Evolutionary conservation across 2,329 filamentous ascomycete species (phyloP).

Genomic region (Monosporascus sp.): DNA sequence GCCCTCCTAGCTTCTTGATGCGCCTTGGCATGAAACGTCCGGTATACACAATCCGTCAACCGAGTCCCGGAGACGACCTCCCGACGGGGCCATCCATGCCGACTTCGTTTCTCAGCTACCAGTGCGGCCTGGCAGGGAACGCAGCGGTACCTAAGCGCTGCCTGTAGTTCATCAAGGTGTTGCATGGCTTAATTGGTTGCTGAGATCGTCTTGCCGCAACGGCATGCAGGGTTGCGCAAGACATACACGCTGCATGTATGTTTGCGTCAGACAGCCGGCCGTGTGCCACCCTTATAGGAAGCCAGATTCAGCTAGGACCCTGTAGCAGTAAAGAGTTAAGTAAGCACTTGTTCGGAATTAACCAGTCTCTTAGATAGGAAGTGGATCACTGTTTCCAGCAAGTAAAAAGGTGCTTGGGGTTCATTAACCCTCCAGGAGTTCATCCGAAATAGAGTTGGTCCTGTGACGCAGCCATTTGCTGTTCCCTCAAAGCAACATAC

Average conservation of each 20-base stretch:
- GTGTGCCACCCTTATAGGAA: constrained; percentile 43
- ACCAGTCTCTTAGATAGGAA: constrained; percentile 4
- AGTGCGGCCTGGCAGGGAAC: too few species aligned
- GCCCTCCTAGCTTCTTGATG: not conserved
- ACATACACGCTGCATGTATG: constrained; percentile 1
- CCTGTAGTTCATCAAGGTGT: not conserved
- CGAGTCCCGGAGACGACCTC: not conserved
- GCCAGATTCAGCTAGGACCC: constrained; percentile 56
- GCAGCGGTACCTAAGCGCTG: not conserved
- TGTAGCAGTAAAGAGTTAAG: constrained; percentile 28
- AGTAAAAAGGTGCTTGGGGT: constrained; percentile 1
- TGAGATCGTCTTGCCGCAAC: not conserved
- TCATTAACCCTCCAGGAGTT: not conserved
- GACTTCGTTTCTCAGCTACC: not conserved
- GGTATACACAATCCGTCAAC: not conserved
- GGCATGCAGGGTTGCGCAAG: constrained; percentile 2
- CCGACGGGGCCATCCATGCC: not conserved
- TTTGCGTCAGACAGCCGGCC: constrained; percentile 3
- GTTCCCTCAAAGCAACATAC: constrained; percentile 49
- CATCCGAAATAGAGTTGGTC: constrained; percentile 16
- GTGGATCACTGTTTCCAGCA: constrained; percentile 6
- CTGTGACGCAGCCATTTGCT: constrained; percentile 19
- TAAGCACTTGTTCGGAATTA: constrained; percentile 12
- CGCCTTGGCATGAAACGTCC: not conserved
- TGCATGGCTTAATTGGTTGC: not conserved